These are phyloP conservation scores for Oenanthe javanica DNA, from an alignment of 140 eudicot genomes.

Conservation along the genomic window DNA sequence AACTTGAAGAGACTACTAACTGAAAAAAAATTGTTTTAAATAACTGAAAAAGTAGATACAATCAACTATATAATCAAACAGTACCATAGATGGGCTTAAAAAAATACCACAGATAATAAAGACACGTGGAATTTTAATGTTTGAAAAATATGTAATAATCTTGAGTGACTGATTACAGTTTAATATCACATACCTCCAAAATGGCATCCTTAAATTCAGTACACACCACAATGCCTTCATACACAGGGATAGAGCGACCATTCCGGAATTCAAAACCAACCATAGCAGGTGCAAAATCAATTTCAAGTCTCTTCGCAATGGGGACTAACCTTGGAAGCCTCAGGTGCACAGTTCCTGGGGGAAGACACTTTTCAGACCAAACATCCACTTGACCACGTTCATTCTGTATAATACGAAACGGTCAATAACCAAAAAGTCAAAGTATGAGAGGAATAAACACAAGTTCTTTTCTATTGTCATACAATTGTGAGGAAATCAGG, in stretches of 20 bases:
- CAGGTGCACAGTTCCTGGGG: conserved; percentile 93
- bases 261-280: conserved; percentile 92
- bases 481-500: not conserved
- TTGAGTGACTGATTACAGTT: not conserved
- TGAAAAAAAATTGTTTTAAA: not conserved
- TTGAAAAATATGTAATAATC: not conserved
- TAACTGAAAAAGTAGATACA: not conserved
- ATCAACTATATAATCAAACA: not conserved
- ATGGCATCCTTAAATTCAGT: conserved; percentile 70
- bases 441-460: not conserved
- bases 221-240: conserved; percentile 88
- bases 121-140: not conserved
- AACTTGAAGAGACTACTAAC: not conserved
- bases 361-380: conserved; percentile 98
- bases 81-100: not conserved
- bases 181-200: conserved; percentile 47
- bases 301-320: conserved; percentile 61
- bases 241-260: conserved; percentile 71
- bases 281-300: conserved; percentile 96
- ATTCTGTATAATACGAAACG: conserved; percentile 41
- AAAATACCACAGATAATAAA: not conserved
- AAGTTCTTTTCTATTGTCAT: not conserved
- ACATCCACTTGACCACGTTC: conserved; percentile 96
- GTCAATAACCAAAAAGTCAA: conserved; percentile 11
- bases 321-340: conserved; percentile 56